Evolutionary conservation across 257 asterid genomes (phyloP).

Genomic region (Ehretia macrophylla): DNA sequence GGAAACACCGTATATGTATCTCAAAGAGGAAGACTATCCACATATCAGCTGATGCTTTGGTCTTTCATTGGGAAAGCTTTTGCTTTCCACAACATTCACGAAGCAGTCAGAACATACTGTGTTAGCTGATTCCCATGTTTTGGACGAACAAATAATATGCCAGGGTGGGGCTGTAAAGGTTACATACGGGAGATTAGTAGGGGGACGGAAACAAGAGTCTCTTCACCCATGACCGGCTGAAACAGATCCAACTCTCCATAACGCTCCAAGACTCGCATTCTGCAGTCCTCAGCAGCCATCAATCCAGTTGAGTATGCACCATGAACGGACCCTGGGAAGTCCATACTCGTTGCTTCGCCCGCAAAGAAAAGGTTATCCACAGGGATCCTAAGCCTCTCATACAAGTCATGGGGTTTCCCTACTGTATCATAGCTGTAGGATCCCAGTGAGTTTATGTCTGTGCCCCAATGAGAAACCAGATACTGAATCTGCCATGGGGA

Average conservation of each 20-base stretch:
- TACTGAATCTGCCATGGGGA: conserved; percentile 56
- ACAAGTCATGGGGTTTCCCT: conserved; percentile 73
- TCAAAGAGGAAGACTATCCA: neutral
- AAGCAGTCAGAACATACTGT: conserved; percentile 30
- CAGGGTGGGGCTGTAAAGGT: neutral
- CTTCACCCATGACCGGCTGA: conserved; percentile 75
- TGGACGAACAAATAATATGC: too few relatives aligned
- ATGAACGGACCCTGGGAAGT: conserved; percentile 85
- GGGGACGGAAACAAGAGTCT: conserved; percentile 50
- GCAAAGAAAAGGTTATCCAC: conserved; percentile 89
- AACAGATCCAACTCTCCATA: conserved; percentile 73
- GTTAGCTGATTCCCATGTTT: conserved; percentile 12
- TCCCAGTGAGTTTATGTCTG: conserved; percentile 63
- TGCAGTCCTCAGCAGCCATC: conserved; percentile 89
- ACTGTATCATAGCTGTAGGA: conserved; percentile 85
- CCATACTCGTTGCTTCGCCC: conserved; percentile 80
- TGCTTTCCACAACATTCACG: conserved; percentile 43
- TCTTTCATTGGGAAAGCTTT: conserved; percentile 35
- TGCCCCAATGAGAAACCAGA: conserved; percentile 89
- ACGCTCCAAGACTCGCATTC: conserved; percentile 84
- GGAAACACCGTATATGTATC: too few relatives aligned
- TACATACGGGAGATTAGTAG: conserved; percentile 66
- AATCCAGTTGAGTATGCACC: conserved; percentile 87
- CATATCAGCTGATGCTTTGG: conserved; percentile 37
- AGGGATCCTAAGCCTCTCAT: conserved; percentile 71